phyloP scores from a whole-genome alignment of 345 rosid species.

The Euphorbia pulcherrima region DNA sequence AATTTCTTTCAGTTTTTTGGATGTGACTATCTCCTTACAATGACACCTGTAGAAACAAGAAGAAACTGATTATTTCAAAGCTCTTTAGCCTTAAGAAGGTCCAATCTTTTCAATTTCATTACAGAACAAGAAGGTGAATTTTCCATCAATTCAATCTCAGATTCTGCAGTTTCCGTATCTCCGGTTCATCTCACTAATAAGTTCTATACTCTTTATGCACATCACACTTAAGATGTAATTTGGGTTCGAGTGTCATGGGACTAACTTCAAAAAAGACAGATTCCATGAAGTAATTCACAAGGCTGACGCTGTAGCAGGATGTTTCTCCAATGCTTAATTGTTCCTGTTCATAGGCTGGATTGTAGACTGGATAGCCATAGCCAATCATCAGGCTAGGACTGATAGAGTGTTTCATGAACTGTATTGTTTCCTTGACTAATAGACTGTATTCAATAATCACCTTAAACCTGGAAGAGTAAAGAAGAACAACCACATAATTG shows the following conservation, averaged over 20 bases:
- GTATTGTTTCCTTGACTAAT: constrained; percentile 36
- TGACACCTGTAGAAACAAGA: constrained; percentile 19
- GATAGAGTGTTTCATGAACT: constrained; percentile 36
- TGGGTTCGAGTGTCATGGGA: constrained; percentile 10
- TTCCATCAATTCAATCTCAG: constrained; percentile 4
- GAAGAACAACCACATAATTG: constrained; percentile 19
- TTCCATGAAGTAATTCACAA: constrained; percentile 32
- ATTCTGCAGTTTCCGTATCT: neutral
- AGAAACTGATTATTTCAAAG: constrained; percentile 5
- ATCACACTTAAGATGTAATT: constrained; percentile 13
- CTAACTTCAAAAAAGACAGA: constrained; percentile 23
- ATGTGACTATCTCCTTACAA: constrained; percentile 22
- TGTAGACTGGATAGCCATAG: constrained; percentile 35
- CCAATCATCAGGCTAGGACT: constrained; percentile 31
- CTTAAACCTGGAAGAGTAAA: constrained; percentile 28
- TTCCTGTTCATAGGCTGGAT: constrained; percentile 39
- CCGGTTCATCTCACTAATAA: constrained; percentile 16
- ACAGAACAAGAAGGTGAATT: constrained; percentile 9
- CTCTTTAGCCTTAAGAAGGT: constrained; percentile 25
- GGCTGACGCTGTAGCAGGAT: constrained; percentile 20
- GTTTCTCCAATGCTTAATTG: constrained; percentile 36
- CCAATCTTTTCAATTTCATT: constrained; percentile 10
- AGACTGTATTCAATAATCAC: constrained; percentile 38
- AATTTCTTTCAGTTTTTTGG: constrained; percentile 16
- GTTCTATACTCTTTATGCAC: neutral